Conservation (phyloP, 768 basidiomycete species). For the Peribolospora baueri region DNA sequence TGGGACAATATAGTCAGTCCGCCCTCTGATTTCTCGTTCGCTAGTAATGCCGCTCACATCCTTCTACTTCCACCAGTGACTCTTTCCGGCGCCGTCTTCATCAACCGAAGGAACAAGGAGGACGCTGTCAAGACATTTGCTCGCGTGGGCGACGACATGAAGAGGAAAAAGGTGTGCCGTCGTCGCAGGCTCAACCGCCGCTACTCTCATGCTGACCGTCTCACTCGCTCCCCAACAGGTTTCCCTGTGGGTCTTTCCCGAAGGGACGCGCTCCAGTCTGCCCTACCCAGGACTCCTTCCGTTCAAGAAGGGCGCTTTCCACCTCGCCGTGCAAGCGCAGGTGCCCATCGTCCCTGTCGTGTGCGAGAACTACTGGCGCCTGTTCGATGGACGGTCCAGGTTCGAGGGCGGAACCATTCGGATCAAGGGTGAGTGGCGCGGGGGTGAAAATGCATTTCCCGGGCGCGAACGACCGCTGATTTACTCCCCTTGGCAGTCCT, state of each 20-base stretch:
- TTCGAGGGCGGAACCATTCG: constrained; percentile 54
- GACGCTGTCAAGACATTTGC: constrained; percentile 48
- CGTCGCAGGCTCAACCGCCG: not conserved
- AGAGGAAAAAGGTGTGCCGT: constrained; percentile 21
- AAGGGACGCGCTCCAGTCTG: constrained; percentile 65
- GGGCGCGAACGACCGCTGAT: not conserved
- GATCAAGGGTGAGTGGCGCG: constrained; percentile 40
- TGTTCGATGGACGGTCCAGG: constrained; percentile 28
- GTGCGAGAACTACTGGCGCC: constrained; percentile 71
- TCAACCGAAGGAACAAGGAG: constrained; percentile 59
- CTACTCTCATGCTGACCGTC: not conserved
- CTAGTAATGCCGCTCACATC: not conserved
- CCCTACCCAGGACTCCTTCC: constrained; percentile 45
- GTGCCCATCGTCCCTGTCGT: constrained; percentile 81
- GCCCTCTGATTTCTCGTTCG: not conserved
- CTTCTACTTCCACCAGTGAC: constrained; percentile 26
- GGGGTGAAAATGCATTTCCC: no score
- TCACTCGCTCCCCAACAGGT: constrained; percentile 23
- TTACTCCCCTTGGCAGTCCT: constrained; percentile 34
- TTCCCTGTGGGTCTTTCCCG: constrained; percentile 85
- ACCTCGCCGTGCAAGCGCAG: constrained; percentile 66
- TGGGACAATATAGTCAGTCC: constrained; percentile 48
- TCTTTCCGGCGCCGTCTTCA: constrained; percentile 68
- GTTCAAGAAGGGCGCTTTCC: constrained; percentile 97
- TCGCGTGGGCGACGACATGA: constrained; percentile 57